Evolutionary conservation across 1,139 yeast species (phyloP).

Genomic region (Pichia sp.): DNA sequence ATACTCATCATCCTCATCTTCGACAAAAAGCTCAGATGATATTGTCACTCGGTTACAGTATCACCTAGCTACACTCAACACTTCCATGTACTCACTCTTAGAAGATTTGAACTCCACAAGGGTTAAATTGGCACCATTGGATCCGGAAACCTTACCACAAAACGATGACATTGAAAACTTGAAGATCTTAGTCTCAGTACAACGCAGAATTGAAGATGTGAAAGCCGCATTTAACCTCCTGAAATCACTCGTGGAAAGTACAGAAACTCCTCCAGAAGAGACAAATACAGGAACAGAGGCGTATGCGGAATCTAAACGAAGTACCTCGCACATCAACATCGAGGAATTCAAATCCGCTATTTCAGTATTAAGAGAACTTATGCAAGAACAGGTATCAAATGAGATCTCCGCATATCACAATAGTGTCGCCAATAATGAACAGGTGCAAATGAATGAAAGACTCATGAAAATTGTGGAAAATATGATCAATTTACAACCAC

Average conservation of each 20-base stretch:
- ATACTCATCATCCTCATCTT: conserved; percentile 15
- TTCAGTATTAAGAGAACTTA: conserved; percentile 34
- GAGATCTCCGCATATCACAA: conserved; percentile 15
- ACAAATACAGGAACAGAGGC: not conserved
- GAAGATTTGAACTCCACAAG: conserved; percentile 38
- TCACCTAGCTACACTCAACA: conserved; percentile 51
- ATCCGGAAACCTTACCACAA: conserved; percentile 14
- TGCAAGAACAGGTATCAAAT: conserved; percentile 32
- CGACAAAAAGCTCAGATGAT: conserved; percentile 21
- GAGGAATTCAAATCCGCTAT: conserved; percentile 36
- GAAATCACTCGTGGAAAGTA: conserved; percentile 27
- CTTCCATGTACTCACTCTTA: conserved; percentile 49
- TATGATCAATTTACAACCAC: conserved; percentile 40
- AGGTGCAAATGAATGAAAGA: conserved; percentile 9
- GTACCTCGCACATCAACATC: too few species aligned
- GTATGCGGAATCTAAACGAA: conserved; percentile 1
- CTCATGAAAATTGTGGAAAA: conserved; percentile 15
- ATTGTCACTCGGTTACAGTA: conserved; percentile 53
- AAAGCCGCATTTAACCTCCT: conserved; percentile 39
- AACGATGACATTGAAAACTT: conserved; percentile 30
- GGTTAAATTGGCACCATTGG: conserved; percentile 17
- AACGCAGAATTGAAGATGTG: conserved; percentile 39
- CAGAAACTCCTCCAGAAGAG: not conserved
- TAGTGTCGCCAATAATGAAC: conserved; percentile 23
- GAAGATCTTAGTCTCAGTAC: conserved; percentile 37